These are phyloP conservation scores for Ogataea hybrid DNA, from an alignment of 1,139 yeast species.

Conservation along the genomic window DNA sequence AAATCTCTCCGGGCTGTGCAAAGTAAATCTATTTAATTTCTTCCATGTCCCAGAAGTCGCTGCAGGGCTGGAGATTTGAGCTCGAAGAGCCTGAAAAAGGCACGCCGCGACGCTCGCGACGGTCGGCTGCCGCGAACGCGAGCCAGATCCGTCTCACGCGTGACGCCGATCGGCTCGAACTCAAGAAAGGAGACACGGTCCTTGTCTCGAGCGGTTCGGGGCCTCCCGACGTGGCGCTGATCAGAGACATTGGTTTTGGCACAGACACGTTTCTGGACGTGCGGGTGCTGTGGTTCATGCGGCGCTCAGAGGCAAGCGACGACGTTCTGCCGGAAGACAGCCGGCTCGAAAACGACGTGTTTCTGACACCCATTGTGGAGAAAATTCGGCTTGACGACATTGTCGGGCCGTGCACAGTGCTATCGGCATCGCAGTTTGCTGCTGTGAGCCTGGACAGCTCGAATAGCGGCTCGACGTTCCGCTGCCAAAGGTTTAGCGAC, in stretches of 20 bases:
- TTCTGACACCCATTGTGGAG: constrained; percentile 40
- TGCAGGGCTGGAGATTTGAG: constrained; percentile 27
- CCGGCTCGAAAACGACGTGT: constrained; percentile 37
- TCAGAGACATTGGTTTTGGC: constrained; percentile 44
- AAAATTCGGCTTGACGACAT: constrained; percentile 36
- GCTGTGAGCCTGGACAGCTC: constrained; percentile 37
- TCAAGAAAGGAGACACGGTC: constrained; percentile 43
- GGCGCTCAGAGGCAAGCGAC: constrained; percentile 30
- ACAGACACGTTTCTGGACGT: constrained; percentile 40
- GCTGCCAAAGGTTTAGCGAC: constrained; percentile 43
- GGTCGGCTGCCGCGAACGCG: neutral
- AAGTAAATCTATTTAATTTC: neutral
- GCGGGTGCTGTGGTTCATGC: constrained; percentile 38
- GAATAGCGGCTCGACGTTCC: constrained; percentile 31
- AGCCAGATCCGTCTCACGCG: constrained; percentile 22
- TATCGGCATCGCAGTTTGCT: constrained; percentile 33
- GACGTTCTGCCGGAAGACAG: constrained; percentile 22
- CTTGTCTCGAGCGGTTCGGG: constrained; percentile 26
- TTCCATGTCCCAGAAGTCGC: constrained; percentile 16
- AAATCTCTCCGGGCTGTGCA: constrained; percentile 1
- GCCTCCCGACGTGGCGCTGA: constrained; percentile 36
- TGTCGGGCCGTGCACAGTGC: constrained; percentile 36
- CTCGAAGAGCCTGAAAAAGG: constrained; percentile 12
- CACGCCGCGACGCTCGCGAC: constrained; percentile 7
- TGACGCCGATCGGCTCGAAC: constrained; percentile 36